These are phyloP conservation scores for Prosopis cineraria DNA, from an alignment of 306 rosid species.

Conservation along the genomic window DNA sequence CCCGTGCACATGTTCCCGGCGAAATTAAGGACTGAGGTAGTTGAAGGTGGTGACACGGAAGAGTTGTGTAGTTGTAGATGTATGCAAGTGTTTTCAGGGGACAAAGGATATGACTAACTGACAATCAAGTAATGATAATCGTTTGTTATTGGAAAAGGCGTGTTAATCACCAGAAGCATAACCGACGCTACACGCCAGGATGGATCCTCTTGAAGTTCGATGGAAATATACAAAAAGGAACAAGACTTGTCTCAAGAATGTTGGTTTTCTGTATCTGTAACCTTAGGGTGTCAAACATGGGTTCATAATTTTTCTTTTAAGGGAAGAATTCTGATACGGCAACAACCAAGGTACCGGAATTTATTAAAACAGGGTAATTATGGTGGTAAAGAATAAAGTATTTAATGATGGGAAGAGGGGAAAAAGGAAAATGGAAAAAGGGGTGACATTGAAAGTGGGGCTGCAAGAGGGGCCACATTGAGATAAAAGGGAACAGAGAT, in stretches of 20 bases:
- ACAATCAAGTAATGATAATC: neutral
- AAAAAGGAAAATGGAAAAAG: neutral
- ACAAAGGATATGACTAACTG: slow-evolving; percentile 1
- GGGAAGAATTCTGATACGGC: neutral
- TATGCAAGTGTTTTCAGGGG: neutral
- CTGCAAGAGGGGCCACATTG: neutral
- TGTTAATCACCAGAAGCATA: neutral
- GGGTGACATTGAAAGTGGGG: neutral
- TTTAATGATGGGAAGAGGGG: neutral
- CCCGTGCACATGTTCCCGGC: slow-evolving; percentile 32
- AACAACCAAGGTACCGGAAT: neutral
- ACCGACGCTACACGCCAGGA: neutral
- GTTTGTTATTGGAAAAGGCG: neutral
- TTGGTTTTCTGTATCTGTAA: neutral
- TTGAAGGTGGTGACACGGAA: slow-evolving; percentile 14
- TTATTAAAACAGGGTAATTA: neutral
- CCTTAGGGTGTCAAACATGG: neutral
- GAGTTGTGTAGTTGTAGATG: slow-evolving; percentile 4
- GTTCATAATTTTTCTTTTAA: neutral
- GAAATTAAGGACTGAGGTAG: slow-evolving; percentile 26
- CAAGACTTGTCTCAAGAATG: neutral
- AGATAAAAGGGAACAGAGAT: no score
- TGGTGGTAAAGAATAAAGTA: neutral
- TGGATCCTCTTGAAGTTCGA: neutral
- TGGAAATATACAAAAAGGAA: neutral